Evolutionary conservation across 2,329 filamentous ascomycete genomes (phyloP).

Genomic region (Sporothrix protearum): DNA sequence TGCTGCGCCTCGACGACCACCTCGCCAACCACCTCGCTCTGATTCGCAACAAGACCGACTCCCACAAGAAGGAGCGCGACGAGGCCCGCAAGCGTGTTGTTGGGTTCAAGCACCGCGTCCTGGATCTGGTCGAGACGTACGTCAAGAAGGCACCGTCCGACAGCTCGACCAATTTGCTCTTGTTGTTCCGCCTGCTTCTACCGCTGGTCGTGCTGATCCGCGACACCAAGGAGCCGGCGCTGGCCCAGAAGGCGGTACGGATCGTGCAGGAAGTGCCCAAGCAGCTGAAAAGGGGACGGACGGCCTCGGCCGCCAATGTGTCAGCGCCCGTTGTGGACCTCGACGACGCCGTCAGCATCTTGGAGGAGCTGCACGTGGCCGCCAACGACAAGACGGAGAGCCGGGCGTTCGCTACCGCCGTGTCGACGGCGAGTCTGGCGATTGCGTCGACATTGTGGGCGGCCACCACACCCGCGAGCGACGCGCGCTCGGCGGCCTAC

Average conservation of each 20-base stretch:
- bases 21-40: constrained; percentile 83
- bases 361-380: constrained; percentile 69
- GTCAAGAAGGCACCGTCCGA: constrained; percentile 61
- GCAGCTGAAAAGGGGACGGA: constrained; percentile 56
- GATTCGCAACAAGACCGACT: constrained; percentile 58
- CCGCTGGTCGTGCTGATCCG: constrained; percentile 74
- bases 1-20: constrained; percentile 82
- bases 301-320: constrained; percentile 21
- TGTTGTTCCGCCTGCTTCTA: constrained; percentile 67
- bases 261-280: constrained; percentile 71
- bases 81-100: constrained; percentile 84
- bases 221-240: constrained; percentile 70
- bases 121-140: constrained; percentile 78
- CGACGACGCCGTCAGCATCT: constrained; percentile 49
- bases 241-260: constrained; percentile 68
- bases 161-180: constrained; percentile 26
- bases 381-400: constrained; percentile 52
- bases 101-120: constrained; percentile 90
- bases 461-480: constrained; percentile 32
- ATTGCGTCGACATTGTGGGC: constrained; percentile 60
- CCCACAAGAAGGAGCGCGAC: constrained; percentile 78
- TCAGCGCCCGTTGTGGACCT: constrained; percentile 36
- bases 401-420: constrained; percentile 69
- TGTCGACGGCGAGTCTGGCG: constrained; percentile 68
- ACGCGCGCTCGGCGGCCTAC: background rate